Conservation (phyloP, 2,329 filamentous ascomycete genomes). For the Chaetomium strumarium region DNA sequence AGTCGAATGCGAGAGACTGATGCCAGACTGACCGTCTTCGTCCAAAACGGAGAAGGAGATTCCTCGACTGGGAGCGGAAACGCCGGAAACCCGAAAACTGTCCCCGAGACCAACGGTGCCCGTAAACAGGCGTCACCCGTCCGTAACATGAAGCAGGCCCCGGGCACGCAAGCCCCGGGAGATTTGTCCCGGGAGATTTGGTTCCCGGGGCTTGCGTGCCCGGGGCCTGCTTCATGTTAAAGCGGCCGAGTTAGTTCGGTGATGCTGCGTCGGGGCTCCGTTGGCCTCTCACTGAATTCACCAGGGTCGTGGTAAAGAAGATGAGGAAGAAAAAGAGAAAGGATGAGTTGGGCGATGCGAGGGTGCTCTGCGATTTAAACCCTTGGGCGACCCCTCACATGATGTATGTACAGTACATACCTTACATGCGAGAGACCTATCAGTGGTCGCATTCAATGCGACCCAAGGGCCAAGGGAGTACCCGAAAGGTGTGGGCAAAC, state of each 20-base stretch:
- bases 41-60: not conserved
- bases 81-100: not conserved
- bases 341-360: not conserved
- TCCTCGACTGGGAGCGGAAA: not conserved
- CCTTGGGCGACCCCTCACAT: not conserved
- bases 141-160: too few relatives aligned
- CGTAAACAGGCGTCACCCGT: not conserved
- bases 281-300: not conserved
- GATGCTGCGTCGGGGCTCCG: not conserved
- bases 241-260: too few relatives aligned
- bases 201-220: too few relatives aligned
- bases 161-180: too few relatives aligned
- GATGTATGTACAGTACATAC: too few relatives aligned
- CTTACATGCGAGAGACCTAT: not conserved
- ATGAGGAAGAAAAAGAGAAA: not conserved
- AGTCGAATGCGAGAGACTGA: too few relatives aligned
- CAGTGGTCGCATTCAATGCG: not conserved
- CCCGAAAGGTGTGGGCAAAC: not conserved
- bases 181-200: too few relatives aligned
- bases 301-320: not conserved
- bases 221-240: too few relatives aligned
- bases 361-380: not conserved
- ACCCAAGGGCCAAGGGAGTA: not conserved
- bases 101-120: not conserved
- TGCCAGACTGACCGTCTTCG: not conserved